Percentiles rank a stretch among this genome's conserved stretches.
These are phyloP conservation scores for Fraxinus pennsylvanica DNA, from an alignment of 257 asterid genomes.

Conservation along the genomic window DNA sequence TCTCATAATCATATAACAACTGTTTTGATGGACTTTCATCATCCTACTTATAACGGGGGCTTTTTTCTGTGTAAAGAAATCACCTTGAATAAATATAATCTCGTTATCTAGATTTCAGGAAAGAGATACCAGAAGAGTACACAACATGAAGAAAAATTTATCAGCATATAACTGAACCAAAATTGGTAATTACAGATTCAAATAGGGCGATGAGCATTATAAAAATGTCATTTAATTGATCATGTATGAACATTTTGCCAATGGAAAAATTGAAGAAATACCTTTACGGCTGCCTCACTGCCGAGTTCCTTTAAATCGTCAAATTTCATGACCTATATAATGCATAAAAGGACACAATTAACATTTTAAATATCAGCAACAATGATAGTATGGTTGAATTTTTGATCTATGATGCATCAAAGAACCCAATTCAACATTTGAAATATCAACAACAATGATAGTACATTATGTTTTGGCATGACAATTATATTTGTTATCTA, in stretches of 20 bases:
- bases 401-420: slow-evolving; percentile 54
- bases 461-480: neutral
- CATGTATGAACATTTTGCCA: neutral
- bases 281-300: slow-evolving; percentile 94
- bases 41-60: neutral
- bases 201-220: neutral
- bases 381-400: neutral
- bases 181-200: neutral
- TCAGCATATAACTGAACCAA: too few species aligned
- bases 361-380: slow-evolving; percentile 15
- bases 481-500: neutral
- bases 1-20: too few species aligned
- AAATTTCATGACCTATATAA: slow-evolving; percentile 92
- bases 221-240: neutral
- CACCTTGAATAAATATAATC: neutral
- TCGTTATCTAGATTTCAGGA: neutral
- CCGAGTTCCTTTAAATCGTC: slow-evolving; percentile 93
- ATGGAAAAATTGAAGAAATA: slow-evolving; percentile 22
- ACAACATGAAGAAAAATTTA: too few species aligned
- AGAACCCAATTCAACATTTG: slow-evolving; percentile 4
- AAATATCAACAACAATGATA: slow-evolving; percentile 15
- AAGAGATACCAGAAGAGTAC: neutral
- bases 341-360: slow-evolving; percentile 18
- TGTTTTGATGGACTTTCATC: neutral
- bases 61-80: neutral